phyloP scores from a whole-genome alignment of 768 basidiomycete genomes.

The Lactifluus volemus region DNA sequence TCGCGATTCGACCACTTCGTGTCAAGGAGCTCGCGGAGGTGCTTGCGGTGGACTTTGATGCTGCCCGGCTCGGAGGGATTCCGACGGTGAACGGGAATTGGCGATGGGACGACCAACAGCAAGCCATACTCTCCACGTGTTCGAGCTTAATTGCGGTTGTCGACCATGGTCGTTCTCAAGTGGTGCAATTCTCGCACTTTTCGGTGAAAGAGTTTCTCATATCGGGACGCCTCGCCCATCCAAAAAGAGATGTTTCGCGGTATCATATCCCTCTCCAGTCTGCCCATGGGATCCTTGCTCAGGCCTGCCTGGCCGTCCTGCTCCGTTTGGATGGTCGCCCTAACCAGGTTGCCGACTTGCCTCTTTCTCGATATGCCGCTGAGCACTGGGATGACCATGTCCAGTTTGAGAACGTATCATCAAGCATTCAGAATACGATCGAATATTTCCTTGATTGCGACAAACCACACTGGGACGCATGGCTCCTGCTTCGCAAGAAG shows the following conservation, averaged over 20 bases:
- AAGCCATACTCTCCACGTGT: background rate
- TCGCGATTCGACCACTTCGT: background rate
- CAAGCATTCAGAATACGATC: background rate
- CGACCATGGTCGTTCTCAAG: background rate
- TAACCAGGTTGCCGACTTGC: background rate
- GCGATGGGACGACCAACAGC: background rate
- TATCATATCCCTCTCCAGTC: background rate
- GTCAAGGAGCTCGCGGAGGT: background rate
- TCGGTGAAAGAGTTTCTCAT: slow-evolving; percentile 6
- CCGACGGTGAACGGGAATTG: background rate
- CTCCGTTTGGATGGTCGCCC: background rate
- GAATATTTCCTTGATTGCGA: background rate
- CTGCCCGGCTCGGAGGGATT: background rate
- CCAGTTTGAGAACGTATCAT: background rate
- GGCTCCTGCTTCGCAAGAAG: background rate
- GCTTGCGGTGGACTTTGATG: slow-evolving; percentile 6
- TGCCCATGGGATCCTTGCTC: background rate
- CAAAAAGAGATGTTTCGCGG: background rate
- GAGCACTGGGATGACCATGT: background rate
- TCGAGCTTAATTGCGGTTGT: background rate
- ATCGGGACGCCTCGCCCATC: background rate
- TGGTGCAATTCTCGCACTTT: slow-evolving; percentile 9
- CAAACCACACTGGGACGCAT: slow-evolving; percentile 1
- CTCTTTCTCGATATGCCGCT: background rate
- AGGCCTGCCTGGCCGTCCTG: background rate